Base-by-base conservation (phyloP, 2,329 filamentous ascomycete genomes). In the Biscogniauxia mediterranea region DNA sequence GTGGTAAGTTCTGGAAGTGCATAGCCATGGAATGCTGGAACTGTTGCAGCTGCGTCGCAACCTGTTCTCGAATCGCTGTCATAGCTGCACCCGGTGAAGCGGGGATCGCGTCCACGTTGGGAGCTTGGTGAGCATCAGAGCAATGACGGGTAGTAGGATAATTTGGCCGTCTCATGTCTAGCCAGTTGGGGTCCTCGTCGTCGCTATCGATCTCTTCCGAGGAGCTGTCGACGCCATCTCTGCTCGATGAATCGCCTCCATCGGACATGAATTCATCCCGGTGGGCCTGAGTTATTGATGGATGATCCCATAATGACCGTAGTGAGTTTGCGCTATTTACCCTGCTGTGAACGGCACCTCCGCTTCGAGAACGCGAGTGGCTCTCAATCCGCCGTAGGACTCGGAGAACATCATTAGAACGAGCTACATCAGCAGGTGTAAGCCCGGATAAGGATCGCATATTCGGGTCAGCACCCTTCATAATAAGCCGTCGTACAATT, bases 401-500 rank as follows among this genome's bases (percentile, higher is more conserved):
- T 61, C 85, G 83, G 57, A 88, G 79, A 6, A 91, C 86, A 58
- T 85, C 83, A 13, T 83, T 80, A 5, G 89, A 89, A 26, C 83
- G 83, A 25, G 90, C 85, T 61, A 95, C 80, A 71, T 95, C 91
- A 2, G 88, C 83, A 17, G 91, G 83, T 2, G 87, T 88, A 64
- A 90, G 87, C 21, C 89, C 89, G 56, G 87, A 87, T 54, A 90
- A 76, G 70, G 87, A 93, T 66, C 87, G 83, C 62, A 90, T 80
- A 52, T 83, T 87, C 32, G 89, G 85, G 75, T 93, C 89, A 2
- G 90, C 91, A 49, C 91, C 90, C 50, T 86, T 84, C 23, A 90
- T 80, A 66, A 93, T 87, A 61, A 96, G 82, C 15, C 89, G 85
- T 62, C 89, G 84, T 15, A 94, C 88, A 66, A 95, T 92, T 71